Percentiles rank a stretch among this genome's conserved stretches.
phyloP scores from a whole-genome alignment of 1,139 yeast species.

The Hansenula lynferdii region DNA sequence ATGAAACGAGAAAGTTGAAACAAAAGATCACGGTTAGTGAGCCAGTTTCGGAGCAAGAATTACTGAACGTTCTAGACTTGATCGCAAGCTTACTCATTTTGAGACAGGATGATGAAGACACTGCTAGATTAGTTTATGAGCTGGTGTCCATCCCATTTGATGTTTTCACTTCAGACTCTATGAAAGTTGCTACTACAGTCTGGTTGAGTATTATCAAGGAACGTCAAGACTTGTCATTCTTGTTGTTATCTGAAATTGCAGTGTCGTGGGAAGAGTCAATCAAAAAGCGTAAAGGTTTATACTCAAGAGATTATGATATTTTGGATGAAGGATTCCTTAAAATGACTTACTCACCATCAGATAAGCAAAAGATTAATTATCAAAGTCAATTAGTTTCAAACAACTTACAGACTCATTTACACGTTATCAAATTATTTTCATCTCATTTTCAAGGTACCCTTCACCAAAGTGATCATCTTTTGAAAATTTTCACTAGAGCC shows the following conservation, averaged over 20 bases:
- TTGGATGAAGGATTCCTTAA: conserved; percentile 55
- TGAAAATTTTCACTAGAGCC: conserved; percentile 65
- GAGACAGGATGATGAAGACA: conserved; percentile 33
- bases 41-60: conserved; percentile 27
- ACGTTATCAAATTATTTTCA: conserved; percentile 61
- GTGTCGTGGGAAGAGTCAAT: conserved; percentile 63
- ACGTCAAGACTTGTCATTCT: conserved; percentile 49
- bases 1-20: conserved; percentile 18
- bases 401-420: conserved; percentile 68
- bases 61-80: conserved; percentile 40
- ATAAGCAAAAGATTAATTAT: conserved; percentile 53
- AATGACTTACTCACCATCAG: conserved; percentile 92
- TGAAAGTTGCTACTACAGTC: conserved; percentile 64
- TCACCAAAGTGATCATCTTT: conserved; percentile 66
- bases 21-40: conserved; percentile 13
- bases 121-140: conserved; percentile 50
- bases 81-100: conserved; percentile 43
- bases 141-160: conserved; percentile 71
- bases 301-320: conserved; percentile 55
- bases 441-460: conserved; percentile 83
- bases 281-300: conserved; percentile 58
- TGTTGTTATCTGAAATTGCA: conserved; percentile 66
- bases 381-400: conserved; percentile 43
- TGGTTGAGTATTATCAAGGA: conserved; percentile 85
- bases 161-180: conserved; percentile 52